Evolutionary conservation across 2,329 filamentous ascomycete genomes (phyloP), one percentile per base, ranked within the genome.

Genomic region (Paecilomyces variotii): DNA sequence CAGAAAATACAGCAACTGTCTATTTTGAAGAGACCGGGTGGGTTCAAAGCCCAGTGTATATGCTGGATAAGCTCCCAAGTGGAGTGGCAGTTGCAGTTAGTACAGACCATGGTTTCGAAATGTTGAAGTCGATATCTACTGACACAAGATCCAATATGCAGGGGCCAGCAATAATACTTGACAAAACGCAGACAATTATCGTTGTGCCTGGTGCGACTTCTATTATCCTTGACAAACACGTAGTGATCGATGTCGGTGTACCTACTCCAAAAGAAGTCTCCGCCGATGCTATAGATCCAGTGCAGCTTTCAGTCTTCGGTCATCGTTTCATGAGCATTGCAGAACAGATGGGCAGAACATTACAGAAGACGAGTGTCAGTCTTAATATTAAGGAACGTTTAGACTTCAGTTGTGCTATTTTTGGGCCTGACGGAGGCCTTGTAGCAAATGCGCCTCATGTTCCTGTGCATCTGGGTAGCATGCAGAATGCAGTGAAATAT

Each of bases 351-450:
- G 79, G 79, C 50, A 76, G 75, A 4, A 78, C 78, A 0, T 66
- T 81, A 14, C 79, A 81, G 54, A 76, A 78, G 59, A 81, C 79
- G 0, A 73, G 73, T 0, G 77, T 81, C 25, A 78, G 75, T 2
- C 76, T 73, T 0, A 91, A 90, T 64, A 87, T 91, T 65, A 92
- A 92, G 70, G 89, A 92, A 89, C 83, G 89, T 2, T 80, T 92
- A 0, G 89, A 93, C 67, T 93, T 90, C 67, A 90, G 87, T 1
- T 93, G 89, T 65, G 89, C 89, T 28, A 80, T 92, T 1, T 92
- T 92, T 61, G 87, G 90, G 65, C 81, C 85, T 0, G 82, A 84
- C 2, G 89, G 89, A 19, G 87, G 87, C 0, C 77, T 92, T 1
- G 89, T 92, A 3, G 74, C 74, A 9, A 76, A 77, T 59, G 81